Evolutionary conservation across 1,139 yeast species (phyloP).

Genomic region (Candida dubliniensis): DNA sequence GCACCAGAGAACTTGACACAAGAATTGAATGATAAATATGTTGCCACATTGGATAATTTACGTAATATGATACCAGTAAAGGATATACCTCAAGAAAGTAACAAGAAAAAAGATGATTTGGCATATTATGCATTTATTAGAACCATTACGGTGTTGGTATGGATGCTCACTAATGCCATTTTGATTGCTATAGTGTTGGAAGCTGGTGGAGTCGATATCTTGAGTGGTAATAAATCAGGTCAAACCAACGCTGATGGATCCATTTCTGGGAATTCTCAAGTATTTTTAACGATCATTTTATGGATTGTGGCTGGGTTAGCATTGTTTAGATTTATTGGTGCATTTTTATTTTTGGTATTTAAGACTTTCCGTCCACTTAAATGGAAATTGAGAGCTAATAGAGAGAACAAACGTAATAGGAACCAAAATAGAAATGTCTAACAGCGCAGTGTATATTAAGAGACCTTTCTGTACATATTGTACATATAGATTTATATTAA

Average conservation of each 20-base stretch:
- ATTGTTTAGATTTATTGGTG: slow-evolving; percentile 41
- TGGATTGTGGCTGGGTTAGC: slow-evolving; percentile 54
- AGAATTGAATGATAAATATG: slow-evolving; percentile 63
- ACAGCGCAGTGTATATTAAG: no score
- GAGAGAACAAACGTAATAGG: slow-evolving; percentile 5
- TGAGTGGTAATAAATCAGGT: slow-evolving; percentile 19
- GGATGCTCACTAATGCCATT: slow-evolving; percentile 48
- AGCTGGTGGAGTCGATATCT: slow-evolving; percentile 39
- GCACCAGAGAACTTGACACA: slow-evolving; percentile 58
- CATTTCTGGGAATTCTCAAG: slow-evolving; percentile 38
- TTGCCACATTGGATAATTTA: slow-evolving; percentile 49
- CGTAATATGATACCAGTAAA: slow-evolving; percentile 29
- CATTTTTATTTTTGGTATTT: slow-evolving; percentile 36
- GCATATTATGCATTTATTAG: slow-evolving; percentile 47
- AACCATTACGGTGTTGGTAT: slow-evolving; percentile 46
- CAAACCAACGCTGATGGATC: slow-evolving; percentile 27
- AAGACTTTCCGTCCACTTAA: slow-evolving; percentile 42
- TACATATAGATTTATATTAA: no score
- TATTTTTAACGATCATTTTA: slow-evolving; percentile 45
- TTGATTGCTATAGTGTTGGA: slow-evolving; percentile 44
- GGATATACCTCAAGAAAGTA: slow-evolving; percentile 16
- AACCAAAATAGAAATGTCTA: background rate
- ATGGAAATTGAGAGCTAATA: slow-evolving; percentile 35
- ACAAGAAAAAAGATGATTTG: slow-evolving; percentile 34
- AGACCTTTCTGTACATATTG: no score